phyloP scores from a whole-genome alignment of 2,329 filamentous ascomycete species.

The Diplocarpon rosae region DNA sequence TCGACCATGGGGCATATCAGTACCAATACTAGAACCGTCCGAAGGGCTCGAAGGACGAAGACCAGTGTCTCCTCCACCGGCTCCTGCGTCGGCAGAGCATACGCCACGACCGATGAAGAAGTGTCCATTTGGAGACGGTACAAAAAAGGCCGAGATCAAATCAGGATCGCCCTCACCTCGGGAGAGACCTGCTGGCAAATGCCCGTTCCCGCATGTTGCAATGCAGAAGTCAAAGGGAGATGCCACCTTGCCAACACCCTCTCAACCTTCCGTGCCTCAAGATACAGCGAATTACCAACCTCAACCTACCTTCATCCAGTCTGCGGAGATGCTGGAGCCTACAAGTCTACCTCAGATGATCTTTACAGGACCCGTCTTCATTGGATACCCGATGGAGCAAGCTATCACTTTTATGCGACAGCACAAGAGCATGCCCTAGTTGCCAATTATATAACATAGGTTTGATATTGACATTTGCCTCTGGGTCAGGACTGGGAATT shows the following conservation, averaged over 20 bases:
- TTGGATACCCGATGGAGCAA: slow-evolving; percentile 79
- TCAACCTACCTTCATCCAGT: slow-evolving; percentile 44
- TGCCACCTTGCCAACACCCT: slow-evolving; percentile 10
- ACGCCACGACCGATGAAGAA: slow-evolving; percentile 33
- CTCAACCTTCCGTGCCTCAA: slow-evolving; percentile 30
- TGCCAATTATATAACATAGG: not conserved
- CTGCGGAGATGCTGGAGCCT: slow-evolving; percentile 25
- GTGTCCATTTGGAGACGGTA: slow-evolving; percentile 41
- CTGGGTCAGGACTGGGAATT: too few species aligned
- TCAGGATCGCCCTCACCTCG: slow-evolving; percentile 3
- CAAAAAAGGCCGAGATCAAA: slow-evolving; percentile 6
- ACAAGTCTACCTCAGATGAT: slow-evolving; percentile 53
- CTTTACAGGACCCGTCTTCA: slow-evolving; percentile 88
- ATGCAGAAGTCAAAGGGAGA: slow-evolving; percentile 4
- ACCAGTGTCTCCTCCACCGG: slow-evolving; percentile 45
- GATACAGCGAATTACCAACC: slow-evolving; percentile 24
- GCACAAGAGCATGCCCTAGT: slow-evolving; percentile 19
- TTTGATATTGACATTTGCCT: not conserved
- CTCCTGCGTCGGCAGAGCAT: slow-evolving; percentile 30
- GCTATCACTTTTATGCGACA: slow-evolving; percentile 62
- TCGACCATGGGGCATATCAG: slow-evolving; percentile 82
- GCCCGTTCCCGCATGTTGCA: slow-evolving; percentile 30
- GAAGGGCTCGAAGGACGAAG: slow-evolving; percentile 29
- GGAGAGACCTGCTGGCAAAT: slow-evolving; percentile 12
- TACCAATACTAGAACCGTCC: slow-evolving; percentile 48